These are phyloP conservation scores for Hyphodiscus sp. DNA, from an alignment of 2,329 filamentous ascomycete genomes.

Conservation along the genomic window DNA sequence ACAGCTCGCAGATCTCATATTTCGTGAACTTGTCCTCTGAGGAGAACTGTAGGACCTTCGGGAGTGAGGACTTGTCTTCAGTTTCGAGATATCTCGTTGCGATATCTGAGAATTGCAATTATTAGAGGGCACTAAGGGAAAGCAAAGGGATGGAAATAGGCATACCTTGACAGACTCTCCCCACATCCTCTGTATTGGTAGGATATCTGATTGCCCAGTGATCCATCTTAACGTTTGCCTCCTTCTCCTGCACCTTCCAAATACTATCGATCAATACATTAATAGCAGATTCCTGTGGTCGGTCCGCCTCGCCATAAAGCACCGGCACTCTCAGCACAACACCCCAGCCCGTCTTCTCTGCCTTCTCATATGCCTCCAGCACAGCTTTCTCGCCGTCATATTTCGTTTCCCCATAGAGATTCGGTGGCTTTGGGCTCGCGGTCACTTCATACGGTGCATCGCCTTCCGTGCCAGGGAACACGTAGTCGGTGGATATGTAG, in stretches of 20 bases:
- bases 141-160: conserved; percentile 9
- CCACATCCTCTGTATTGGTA: conserved; percentile 84
- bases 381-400: conserved; percentile 65
- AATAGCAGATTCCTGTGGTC: conserved; percentile 69
- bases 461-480: conserved; percentile 67
- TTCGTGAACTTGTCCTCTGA: conserved; percentile 85
- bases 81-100: conserved; percentile 59
- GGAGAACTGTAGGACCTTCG: conserved; percentile 73
- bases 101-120: conserved; percentile 46
- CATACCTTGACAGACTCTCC: conserved; percentile 63
- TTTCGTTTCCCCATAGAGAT: conserved; percentile 72
- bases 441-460: conserved; percentile 74
- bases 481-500: conserved; percentile 80
- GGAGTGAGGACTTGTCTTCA: conserved; percentile 47
- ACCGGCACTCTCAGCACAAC: conserved; percentile 77
- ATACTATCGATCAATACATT: conserved; percentile 74
- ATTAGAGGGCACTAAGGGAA: conserved; percentile 6
- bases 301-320: conserved; percentile 71
- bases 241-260: conserved; percentile 63
- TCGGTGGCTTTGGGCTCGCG: conserved; percentile 61
- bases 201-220: conserved; percentile 81
- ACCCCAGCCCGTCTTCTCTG: conserved; percentile 46
- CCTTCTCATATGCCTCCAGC: conserved; percentile 49
- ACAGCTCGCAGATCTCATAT: conserved; percentile 75
- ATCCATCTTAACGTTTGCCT: conserved; percentile 66